A percentile compares a stretch with the other conserved stretches of the same genome.
These are phyloP conservation scores for Yarrowia sp. DNA, from an alignment of 805 yeast species.

Conservation along the genomic window DNA sequence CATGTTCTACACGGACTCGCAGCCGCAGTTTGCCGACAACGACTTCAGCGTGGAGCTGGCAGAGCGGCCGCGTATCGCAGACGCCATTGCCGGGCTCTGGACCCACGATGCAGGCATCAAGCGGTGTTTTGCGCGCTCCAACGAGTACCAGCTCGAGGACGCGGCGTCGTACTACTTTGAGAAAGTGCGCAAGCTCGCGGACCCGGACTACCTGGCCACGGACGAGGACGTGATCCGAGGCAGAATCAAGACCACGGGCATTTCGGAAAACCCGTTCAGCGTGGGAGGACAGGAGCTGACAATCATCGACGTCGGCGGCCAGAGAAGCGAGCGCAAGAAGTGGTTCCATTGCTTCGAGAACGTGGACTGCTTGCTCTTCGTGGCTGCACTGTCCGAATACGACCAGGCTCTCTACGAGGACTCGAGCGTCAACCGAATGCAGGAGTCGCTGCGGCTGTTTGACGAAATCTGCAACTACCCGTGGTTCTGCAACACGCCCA, in stretches of 20 bases:
- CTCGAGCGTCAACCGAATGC: slow-evolving; percentile 82
- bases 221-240: slow-evolving; percentile 87
- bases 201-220: slow-evolving; percentile 62
- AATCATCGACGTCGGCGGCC: slow-evolving; percentile 96
- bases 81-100: slow-evolving; percentile 73
- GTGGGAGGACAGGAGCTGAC: slow-evolving; percentile 61
- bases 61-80: slow-evolving; percentile 50
- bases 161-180: slow-evolving; percentile 80
- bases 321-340: slow-evolving; percentile 82
- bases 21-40: not conserved
- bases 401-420: slow-evolving; percentile 92
- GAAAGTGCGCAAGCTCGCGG: slow-evolving; percentile 62
- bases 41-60: not conserved
- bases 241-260: slow-evolving; percentile 92
- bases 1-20: not conserved
- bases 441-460: slow-evolving; percentile 81
- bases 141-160: slow-evolving; percentile 81
- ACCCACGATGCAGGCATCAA: slow-evolving; percentile 61
- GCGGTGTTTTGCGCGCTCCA: slow-evolving; percentile 45
- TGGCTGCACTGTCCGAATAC: slow-evolving; percentile 85
- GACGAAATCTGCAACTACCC: slow-evolving; percentile 78
- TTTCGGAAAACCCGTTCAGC: slow-evolving; percentile 81
- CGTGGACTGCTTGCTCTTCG: slow-evolving; percentile 83
- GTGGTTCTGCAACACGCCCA: slow-evolving; percentile 84
- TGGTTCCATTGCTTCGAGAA: slow-evolving; percentile 96